Percentiles rank a stretch among this genome's conserved stretches.
Conservation (phyloP, 1,284 basidiomycete species). For the Marasmius oreades region DNA sequence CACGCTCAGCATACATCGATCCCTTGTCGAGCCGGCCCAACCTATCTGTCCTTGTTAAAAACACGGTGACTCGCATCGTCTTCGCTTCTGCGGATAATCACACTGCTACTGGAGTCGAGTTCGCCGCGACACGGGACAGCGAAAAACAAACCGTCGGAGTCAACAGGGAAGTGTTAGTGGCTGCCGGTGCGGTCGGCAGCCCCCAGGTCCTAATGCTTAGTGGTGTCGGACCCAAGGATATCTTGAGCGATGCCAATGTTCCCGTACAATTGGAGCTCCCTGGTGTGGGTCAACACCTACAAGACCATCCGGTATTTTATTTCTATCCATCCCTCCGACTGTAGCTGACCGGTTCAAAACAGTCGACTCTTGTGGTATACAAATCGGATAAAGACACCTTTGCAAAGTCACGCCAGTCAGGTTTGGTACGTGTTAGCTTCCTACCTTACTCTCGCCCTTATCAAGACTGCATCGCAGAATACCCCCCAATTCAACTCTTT, state of each 20-base stretch:
- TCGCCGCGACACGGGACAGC: conserved; percentile 3
- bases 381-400: conserved; percentile 19
- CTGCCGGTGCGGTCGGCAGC: conserved; percentile 53
- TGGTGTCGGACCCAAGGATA: conserved; percentile 55
- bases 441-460: not conserved
- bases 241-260: conserved; percentile 46
- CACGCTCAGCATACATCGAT: conserved; percentile 11
- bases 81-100: conserved; percentile 19
- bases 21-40: conserved; percentile 30
- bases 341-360: not conserved
- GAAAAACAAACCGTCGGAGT: conserved; percentile 34
- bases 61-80: conserved; percentile 31
- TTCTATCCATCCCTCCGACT: not conserved
- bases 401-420: conserved; percentile 8
- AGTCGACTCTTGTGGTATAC: conserved; percentile 3
- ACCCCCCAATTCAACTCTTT: conserved; percentile 23
- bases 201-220: conserved; percentile 60
- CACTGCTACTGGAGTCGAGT: conserved; percentile 13
- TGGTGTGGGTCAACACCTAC: conserved; percentile 65
- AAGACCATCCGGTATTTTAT: conserved; percentile 50
- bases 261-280: conserved; percentile 43
- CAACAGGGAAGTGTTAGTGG: conserved; percentile 52
- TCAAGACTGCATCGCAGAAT: conserved; percentile 8
- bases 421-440: not conserved
- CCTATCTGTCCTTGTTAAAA: conserved; percentile 32